phyloP scores from a whole-genome alignment of 306 rosid species.

The Cucumis sativus region Cucumber_9930_V3 NC_026660.2:23392001-23392500 shows the following conservation, averaged over 20 bases:
- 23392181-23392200: constrained; percentile 64
- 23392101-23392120: not conserved
- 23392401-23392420: constrained; percentile 42
- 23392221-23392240: constrained; percentile 74
- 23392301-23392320: constrained; percentile 75
- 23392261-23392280: not conserved
- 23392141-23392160: constrained; percentile 84
- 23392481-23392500: constrained; percentile 3
- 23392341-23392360: constrained; percentile 74
- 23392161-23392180: constrained; percentile 85
- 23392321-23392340: constrained; percentile 80
- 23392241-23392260: not conserved
- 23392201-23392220: constrained; percentile 77
- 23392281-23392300: not conserved
- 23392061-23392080: not conserved
- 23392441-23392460: constrained; percentile 17
- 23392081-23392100: not conserved
- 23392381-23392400: constrained; percentile 52
- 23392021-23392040: not conserved
- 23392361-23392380: constrained; percentile 63
- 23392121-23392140: constrained; percentile 48
- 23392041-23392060: not conserved
- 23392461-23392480: constrained; percentile 8
- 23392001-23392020: not conserved
- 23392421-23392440: constrained; percentile 5